These are phyloP conservation scores for Phaeoacremonium minimum DNA, from an alignment of 2,329 filamentous ascomycete species.

Conservation along the genomic window DNA sequence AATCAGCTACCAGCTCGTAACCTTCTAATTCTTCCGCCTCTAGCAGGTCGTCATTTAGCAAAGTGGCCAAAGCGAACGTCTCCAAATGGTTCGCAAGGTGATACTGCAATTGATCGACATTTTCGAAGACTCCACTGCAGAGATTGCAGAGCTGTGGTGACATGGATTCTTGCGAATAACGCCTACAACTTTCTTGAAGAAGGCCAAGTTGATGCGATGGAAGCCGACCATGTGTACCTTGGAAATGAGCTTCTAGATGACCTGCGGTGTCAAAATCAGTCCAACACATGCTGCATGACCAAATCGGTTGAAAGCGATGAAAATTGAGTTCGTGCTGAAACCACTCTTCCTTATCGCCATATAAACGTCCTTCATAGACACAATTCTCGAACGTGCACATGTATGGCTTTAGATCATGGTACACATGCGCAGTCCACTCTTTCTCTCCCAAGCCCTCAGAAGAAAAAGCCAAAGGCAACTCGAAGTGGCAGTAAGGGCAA, in stretches of 20 bases:
- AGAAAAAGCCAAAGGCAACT: conserved; percentile 9
- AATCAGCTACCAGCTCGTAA: too few species aligned
- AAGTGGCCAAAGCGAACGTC: too few species aligned
- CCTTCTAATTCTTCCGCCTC: too few species aligned
- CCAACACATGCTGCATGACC: conserved; percentile 9
- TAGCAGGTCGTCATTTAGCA: too few species aligned
- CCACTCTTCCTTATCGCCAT: conserved; percentile 12
- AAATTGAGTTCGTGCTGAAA: conserved; percentile 14
- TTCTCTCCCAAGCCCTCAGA: conserved; percentile 5
- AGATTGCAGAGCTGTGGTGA: conserved; percentile 3
- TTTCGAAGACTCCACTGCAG: too few species aligned
- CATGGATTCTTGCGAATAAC: conserved; percentile 6
- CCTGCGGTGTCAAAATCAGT: conserved; percentile 10
- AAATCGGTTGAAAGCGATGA: conserved; percentile 11
- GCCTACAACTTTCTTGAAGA: conserved; percentile 13
- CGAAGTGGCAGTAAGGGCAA: conserved; percentile 13
- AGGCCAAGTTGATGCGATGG: conserved; percentile 10
- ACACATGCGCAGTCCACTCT: conserved; percentile 15
- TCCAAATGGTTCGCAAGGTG: too few species aligned
- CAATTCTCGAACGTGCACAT: conserved; percentile 15
- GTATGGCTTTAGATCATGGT: conserved; percentile 15
- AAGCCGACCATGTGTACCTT: conserved; percentile 3
- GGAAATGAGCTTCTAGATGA: conserved; percentile 1
- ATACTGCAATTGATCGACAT: too few species aligned
- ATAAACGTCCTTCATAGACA: conserved; percentile 5